phyloP scores from a whole-genome alignment of 306 rosid species.

The Pyrus bretschneideri region DNA sequence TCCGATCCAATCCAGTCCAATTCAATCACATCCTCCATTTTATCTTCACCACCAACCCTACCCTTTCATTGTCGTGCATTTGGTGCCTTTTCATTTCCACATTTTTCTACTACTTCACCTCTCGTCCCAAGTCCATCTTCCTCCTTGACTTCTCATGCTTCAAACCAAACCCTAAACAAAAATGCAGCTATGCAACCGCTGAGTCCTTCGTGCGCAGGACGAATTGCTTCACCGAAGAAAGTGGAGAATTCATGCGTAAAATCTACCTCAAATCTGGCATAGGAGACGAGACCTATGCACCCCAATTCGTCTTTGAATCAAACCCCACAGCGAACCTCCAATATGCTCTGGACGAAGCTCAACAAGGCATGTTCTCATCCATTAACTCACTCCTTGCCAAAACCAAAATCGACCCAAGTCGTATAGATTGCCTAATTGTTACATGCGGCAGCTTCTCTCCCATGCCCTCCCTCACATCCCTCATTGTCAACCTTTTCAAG shows the following conservation, averaged over 20 bases:
- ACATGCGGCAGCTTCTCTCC: slow-evolving; percentile 16
- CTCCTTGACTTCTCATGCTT: slow-evolving; percentile 8
- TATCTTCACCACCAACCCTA: not conserved
- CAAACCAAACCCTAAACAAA: slow-evolving; percentile 3
- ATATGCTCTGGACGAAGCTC: slow-evolving; percentile 4
- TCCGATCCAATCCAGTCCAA: not conserved
- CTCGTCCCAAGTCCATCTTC: slow-evolving; percentile 2
- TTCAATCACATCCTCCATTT: not conserved
- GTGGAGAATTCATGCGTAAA: slow-evolving; percentile 3
- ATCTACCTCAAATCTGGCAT: slow-evolving; percentile 11
- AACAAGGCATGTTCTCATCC: slow-evolving; percentile 5
- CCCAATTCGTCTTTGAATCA: slow-evolving; percentile 1
- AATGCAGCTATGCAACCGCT: not conserved
- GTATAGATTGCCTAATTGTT: not conserved
- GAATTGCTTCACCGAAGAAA: not conserved
- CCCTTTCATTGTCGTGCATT: not conserved
- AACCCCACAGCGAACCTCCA: not conserved
- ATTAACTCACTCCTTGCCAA: not conserved
- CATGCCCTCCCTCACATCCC: slow-evolving; percentile 2
- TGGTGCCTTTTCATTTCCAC: not conserved
- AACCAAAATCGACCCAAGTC: not conserved
- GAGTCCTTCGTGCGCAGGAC: not conserved
- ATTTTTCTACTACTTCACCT: not conserved
- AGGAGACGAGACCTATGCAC: slow-evolving; percentile 12
- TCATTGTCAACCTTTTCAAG: slow-evolving; percentile 5